phyloP scores from a whole-genome alignment of 495 filamentous ascomycete genomes.

The Geoglossum glabrum region DNA sequence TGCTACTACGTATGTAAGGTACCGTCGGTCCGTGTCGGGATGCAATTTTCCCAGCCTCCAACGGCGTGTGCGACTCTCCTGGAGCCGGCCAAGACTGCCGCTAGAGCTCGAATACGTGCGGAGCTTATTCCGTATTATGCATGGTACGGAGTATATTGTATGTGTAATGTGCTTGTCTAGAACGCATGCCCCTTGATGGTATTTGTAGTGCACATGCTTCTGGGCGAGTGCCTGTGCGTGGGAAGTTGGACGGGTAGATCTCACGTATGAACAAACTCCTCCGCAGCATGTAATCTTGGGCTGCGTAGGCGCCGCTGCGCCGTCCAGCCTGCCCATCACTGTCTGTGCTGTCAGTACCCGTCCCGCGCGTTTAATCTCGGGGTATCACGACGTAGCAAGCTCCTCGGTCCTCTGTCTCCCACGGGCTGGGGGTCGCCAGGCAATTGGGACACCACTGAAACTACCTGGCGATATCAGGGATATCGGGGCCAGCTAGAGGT shows the following conservation, averaged over 20 bases:
- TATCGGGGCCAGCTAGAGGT: neutral
- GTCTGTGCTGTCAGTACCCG: neutral
- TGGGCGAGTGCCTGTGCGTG: neutral
- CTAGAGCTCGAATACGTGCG: no score
- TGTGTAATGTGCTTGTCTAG: no score
- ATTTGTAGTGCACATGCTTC: no score
- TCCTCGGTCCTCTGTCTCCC: neutral
- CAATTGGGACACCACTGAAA: neutral
- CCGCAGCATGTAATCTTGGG: neutral
- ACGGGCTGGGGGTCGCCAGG: neutral
- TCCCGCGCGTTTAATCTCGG: slow-evolving; percentile 3
- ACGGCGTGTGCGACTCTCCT: neutral
- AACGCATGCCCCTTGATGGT: no score
- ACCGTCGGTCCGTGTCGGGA: neutral
- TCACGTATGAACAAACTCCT: neutral
- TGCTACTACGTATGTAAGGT: neutral
- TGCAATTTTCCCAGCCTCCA: neutral
- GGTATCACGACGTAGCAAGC: neutral
- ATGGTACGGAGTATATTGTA: no score
- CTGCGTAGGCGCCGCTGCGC: neutral
- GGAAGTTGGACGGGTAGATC: neutral
- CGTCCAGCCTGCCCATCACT: neutral
- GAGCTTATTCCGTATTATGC: no score
- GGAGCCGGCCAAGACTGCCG: neutral
- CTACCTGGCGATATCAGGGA: neutral